Conservation (phyloP, 1,284 basidiomycete species). For the Golubevia sp. region DNA sequence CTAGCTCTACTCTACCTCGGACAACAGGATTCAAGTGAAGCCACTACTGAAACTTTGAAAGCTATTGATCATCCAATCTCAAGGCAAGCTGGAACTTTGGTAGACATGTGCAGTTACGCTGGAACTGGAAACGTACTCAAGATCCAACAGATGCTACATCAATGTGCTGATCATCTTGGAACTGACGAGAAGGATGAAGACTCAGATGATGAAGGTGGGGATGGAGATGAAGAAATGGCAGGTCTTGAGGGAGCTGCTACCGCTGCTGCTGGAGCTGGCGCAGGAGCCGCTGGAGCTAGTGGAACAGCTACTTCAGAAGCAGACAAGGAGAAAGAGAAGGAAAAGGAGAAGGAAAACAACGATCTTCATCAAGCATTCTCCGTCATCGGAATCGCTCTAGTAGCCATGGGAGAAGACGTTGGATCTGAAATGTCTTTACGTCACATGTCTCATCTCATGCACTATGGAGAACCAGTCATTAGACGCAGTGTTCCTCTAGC, state of each 20-base stretch:
- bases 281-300: constrained; percentile 3
- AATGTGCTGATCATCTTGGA: constrained; percentile 88
- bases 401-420: constrained; percentile 98
- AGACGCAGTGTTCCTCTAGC: constrained; percentile 94
- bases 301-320: constrained; percentile 15
- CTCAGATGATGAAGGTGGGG: constrained; percentile 38
- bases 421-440: constrained; percentile 80
- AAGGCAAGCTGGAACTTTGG: constrained; percentile 86
- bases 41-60: constrained; percentile 91
- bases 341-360: constrained; percentile 68
- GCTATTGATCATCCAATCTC: constrained; percentile 92
- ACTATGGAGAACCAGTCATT: constrained; percentile 93
- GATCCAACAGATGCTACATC: constrained; percentile 88
- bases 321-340: constrained; percentile 63
- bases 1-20: constrained; percentile 87
- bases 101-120: constrained; percentile 92
- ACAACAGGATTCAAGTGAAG: constrained; percentile 78
- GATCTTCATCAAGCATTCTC: constrained; percentile 92
- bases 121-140: constrained; percentile 95
- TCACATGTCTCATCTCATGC: constrained; percentile 70
- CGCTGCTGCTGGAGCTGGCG: constrained; percentile 5
- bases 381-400: constrained; percentile 88
- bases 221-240: constrained; percentile 22
- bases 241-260: constrained; percentile 14
- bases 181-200: constrained; percentile 60